Evolutionary conservation across 768 basidiomycete genomes (phyloP), one percentile per base, ranked within the genome.

Genomic region (Tricholoma saponaceum): DNA sequence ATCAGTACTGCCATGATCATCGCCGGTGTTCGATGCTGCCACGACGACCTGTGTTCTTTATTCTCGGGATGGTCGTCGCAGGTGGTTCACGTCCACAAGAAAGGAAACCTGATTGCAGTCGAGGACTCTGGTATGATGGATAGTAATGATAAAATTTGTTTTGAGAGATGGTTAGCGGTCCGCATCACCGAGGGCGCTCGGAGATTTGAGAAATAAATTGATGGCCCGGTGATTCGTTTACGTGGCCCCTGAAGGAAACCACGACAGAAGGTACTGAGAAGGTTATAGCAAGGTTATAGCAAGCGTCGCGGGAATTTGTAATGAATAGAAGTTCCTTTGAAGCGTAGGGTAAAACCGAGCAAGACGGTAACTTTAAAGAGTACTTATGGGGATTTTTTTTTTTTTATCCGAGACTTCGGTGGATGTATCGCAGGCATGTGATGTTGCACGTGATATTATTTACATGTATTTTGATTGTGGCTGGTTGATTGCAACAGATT

Each of bases 401-500:
- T 20, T 39, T 35, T 8, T 53, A 23, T n/a, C 26, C 28, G n/a
- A 52, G n/a, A 20, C 33, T 52, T 52, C 51, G 20, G 25, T 52
- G 16, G 39, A 35, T 14, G 35, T 5, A 37, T 37, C 14, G 35
- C 33, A 33, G 6, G 32, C 2, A 7, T 33, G 12, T 22, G 5
- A 12, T 22, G 30, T 16, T 14, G 26, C 66, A 65, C 64, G 66
- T 65, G 66, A 60, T 54, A n/a, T 37, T 70, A 60, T 63, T 70
- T 65, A 55, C 62, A 66, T 59, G 61, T 70, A 64, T 72, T 70
- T 70, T 66, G 66, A 66, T 66, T 70, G 69, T 71, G 69, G 71
- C 69, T 69, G 64, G 58, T 60, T 72, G 69, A 73, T 72, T 70
- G 69, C 69, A 71, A 70, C 70, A 66, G 67, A 70, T 69, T 72